Base-by-base conservation (phyloP, 441 rosid genomes). In the Adansonia gregorii region DNA sequence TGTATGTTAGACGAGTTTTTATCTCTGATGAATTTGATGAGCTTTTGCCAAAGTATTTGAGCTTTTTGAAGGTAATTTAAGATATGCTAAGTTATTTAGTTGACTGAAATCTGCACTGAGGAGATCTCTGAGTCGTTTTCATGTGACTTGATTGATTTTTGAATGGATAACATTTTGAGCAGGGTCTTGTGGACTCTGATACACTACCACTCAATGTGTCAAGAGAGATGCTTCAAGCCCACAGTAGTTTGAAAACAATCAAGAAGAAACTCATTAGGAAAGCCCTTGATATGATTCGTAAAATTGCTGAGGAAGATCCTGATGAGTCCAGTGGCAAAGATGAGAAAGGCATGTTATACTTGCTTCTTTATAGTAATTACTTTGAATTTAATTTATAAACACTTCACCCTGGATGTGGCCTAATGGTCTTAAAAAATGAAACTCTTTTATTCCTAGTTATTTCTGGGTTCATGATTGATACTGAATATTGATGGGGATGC, bases 101-200 rank as follows among this genome's bases (percentile, higher is more conserved):
- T 65, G 59, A 12, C 8, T 76, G 4, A 11, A n/a, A 66, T 60
- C 3, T 14, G 65, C 43, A 58, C 24, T 35, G 71, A 8, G 58
- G 22, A 27, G 4, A 45, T 11, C 35, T 49, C 2, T 6, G 20
- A 22, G 7, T 6, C 3, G 11, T 55, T 3, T 51, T 7, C 56
- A n/a, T 58, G 43, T 39, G 17, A 77, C 35, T 43, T 39, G 63
- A 35, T 46, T 7, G 2, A 4, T 10, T 63, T 66, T 39, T 20
- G 14, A 58, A 81, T 45, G 35, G 27, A 31, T 72, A 67, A 71
- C 55, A 24, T 59, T 54, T 78, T 83, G 72, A 78, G 81, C 89
- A 95, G 98, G 98, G 99, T 86, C 97, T 95, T 64, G 94, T 95
- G 83, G 99, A 95, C 86, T 95, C 97, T 3, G 98, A 93, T 82